These are phyloP conservation scores for Cicer yamashitae DNA, from an alignment of 306 rosid genomes.

Conservation along the genomic window DNA sequence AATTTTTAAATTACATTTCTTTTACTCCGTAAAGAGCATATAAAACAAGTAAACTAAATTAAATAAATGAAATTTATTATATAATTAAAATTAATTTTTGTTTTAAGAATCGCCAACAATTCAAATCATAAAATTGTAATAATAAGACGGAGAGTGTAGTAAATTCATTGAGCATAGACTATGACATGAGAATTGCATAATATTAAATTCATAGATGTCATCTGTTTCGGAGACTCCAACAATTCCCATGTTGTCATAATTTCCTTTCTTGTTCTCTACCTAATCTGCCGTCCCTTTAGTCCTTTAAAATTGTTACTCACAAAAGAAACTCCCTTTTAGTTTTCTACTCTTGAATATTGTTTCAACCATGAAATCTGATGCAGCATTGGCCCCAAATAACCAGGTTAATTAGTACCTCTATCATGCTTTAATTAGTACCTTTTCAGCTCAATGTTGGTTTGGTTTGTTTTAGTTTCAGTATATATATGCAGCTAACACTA, in stretches of 20 bases:
- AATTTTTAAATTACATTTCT: too few relatives aligned
- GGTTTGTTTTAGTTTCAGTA: slow-evolving; percentile 11
- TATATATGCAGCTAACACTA: not conserved
- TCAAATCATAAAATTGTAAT: too few relatives aligned
- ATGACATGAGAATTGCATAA: not conserved
- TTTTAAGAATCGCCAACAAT: too few relatives aligned
- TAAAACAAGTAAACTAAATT: too few relatives aligned
- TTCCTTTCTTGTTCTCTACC: slow-evolving; percentile 17
- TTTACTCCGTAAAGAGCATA: too few relatives aligned
- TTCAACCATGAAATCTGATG: slow-evolving; percentile 37
- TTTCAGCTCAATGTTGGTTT: not conserved
- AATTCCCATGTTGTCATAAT: slow-evolving; percentile 28
- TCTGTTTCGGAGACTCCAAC: slow-evolving; percentile 56
- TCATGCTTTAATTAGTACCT: slow-evolving; percentile 15
- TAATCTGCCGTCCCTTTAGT: slow-evolving; percentile 43
- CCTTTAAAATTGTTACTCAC: slow-evolving; percentile 10
- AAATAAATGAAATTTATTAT: too few relatives aligned
- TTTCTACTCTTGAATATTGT: slow-evolving; percentile 24
- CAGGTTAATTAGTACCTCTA: slow-evolving; percentile 31
- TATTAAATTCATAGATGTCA: not conserved
- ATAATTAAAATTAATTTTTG: too few relatives aligned
- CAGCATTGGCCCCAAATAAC: slow-evolving; percentile 23
- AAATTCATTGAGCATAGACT: not conserved
- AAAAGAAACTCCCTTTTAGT: not conserved
- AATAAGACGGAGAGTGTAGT: too few relatives aligned